Base-by-base conservation (phyloP, 257 asterid genomes). In the Cruciata laevipes region DNA sequence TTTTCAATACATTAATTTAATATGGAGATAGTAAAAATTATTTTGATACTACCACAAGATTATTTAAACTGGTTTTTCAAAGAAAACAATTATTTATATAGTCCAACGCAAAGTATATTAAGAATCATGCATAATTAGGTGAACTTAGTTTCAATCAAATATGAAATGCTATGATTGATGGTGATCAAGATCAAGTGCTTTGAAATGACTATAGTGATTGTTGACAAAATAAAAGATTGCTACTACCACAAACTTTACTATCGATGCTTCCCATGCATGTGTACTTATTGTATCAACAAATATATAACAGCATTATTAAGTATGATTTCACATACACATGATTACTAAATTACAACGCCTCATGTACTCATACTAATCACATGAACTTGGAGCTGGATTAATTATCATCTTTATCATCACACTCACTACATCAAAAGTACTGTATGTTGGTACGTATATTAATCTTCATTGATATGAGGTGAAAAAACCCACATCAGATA, bases 251-350 rank as follows among this genome's bases (percentile, higher is more conserved):
- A 56, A 56, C 60, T 20, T 7, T 37, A 37, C 30, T 21, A 51
- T 21, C 18, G 14, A 42, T 42, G 27, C 31, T 40, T 16, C 20
- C 63, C 71, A 53, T 59, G 60, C 71, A 53, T 59, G 60, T 61
- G 60, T 61, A 47, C 33, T 61, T 17, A 60, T 61, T 30, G 53
- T 30, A 69, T 60, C 61, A 61, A 59, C 8, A 27, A 69, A 69
- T n/a, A n/a, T n/a, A n/a, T 44, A 37, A 61, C 47, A 57, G 47
- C 40, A 69, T 25, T 67, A 61, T 60, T 9, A 17, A 65, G 56
- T 38, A 55, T 30, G 35, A 17, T 61, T 65, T 23, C 55, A 61
- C 51, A 56, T 72, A 40, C 67, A 69, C 33, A 53, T n/a, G n/a
- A n/a, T 13, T 53, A 47, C 55, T 38, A 47, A 1, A 69, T 27